Percentiles rank a stretch among this genome's conserved stretches.
These are phyloP conservation scores for Mycocentrospora acerina DNA, from an alignment of 2,329 filamentous ascomycete species.

Conservation along the genomic window DNA sequence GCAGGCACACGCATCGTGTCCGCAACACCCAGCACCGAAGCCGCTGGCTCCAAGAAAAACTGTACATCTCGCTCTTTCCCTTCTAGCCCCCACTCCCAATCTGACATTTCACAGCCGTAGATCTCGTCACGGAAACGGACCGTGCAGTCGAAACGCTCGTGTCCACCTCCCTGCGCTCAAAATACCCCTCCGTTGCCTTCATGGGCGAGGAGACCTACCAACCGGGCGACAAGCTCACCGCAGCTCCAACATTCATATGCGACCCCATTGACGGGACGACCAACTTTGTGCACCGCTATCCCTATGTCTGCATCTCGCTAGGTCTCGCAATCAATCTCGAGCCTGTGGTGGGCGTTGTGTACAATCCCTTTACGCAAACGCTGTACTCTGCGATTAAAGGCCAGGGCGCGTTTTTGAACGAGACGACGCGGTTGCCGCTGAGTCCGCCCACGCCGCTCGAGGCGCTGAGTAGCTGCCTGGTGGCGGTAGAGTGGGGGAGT, in stretches of 20 bases:
- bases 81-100: not conserved
- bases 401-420: conserved; percentile 59
- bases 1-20: conserved; percentile 50
- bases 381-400: conserved; percentile 71
- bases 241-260: conserved; percentile 73
- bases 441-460: conserved; percentile 57
- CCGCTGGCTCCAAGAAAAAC: conserved; percentile 52
- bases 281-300: conserved; percentile 78
- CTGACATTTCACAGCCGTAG: conserved; percentile 48
- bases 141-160: conserved; percentile 62
- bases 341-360: conserved; percentile 72
- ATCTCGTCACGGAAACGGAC: conserved; percentile 66
- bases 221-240: conserved; percentile 63
- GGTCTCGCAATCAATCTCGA: conserved; percentile 65
- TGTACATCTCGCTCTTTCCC: conserved; percentile 29
- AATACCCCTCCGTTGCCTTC: conserved; percentile 57
- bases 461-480: conserved; percentile 63
- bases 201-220: conserved; percentile 63
- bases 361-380: conserved; percentile 72
- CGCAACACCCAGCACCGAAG: conserved; percentile 46
- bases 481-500: conserved; percentile 74
- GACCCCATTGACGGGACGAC: conserved; percentile 83
- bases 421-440: conserved; percentile 49
- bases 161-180: conserved; percentile 50
- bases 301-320: conserved; percentile 73